Percentiles rank a stretch among this genome's conserved stretches.
Evolutionary conservation across 768 basidiomycete genomes (phyloP).

Genomic region (Pleurotus cornucopiae): DNA sequence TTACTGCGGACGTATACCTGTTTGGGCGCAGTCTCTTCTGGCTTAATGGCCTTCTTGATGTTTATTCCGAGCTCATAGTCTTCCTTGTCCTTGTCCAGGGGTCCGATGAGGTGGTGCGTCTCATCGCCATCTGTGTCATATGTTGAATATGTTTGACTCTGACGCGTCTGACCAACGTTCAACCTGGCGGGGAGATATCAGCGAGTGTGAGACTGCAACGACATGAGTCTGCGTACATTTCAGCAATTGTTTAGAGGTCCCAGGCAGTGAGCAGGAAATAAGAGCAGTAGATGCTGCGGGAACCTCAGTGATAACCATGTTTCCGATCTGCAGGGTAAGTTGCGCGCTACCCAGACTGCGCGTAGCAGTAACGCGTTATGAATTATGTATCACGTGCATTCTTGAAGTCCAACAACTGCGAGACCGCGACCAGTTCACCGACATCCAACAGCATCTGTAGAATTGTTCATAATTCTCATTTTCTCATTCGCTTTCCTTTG

Average conservation of each 20-base stretch:
- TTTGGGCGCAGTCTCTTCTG: constrained; percentile 95
- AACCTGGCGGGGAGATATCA: constrained; percentile 26
- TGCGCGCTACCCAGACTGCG: too few species aligned
- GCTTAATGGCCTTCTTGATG: constrained; percentile 96
- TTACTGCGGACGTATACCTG: constrained; percentile 98
- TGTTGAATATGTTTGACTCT: constrained; percentile 17
- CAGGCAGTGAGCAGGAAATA: not conserved
- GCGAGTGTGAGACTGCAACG: not conserved
- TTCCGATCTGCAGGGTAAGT: not conserved
- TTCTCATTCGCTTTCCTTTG: not conserved
- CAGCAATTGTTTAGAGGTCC: not conserved
- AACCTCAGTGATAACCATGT: constrained; percentile 5
- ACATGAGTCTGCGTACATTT: constrained; percentile 7
- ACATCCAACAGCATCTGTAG: too few species aligned
- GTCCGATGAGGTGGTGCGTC: constrained; percentile 91
- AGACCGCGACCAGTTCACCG: too few species aligned
- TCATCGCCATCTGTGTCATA: constrained; percentile 73
- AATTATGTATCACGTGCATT: too few species aligned
- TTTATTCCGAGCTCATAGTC: constrained; percentile 91
- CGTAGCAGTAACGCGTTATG: too few species aligned
- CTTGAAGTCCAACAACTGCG: too few species aligned
- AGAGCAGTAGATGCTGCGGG: constrained; percentile 4
- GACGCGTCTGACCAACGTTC: constrained; percentile 29
- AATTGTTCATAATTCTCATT: not conserved
- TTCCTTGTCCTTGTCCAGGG: constrained; percentile 98